Evolutionary conservation across 2,329 filamentous ascomycete species (phyloP), one percentile per base, ranked within the genome.

Genomic region (Fusarium buharicum): DNA sequence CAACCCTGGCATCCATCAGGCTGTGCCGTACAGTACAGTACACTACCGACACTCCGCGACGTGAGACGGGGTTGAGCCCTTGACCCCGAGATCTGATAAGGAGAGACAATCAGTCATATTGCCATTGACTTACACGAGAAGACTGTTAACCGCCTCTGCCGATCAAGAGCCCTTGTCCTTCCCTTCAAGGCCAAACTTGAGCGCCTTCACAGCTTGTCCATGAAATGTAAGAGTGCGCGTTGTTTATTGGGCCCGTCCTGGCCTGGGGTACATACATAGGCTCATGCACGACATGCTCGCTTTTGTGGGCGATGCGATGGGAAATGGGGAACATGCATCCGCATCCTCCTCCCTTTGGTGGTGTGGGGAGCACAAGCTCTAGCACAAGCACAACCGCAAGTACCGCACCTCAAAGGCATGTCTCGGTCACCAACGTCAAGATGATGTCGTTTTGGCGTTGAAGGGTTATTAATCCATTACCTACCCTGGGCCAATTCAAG

Each of bases 281-380:
- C 52, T 64, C 52, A 66, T 64, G 62, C 62, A 64, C 62, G 64
- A 59, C 62, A 64, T 64, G 62, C 49, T 62, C 57, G 62, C 62
- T 58, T 59, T 59, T 65, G 62, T 62, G 62, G 56, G 65, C 45
- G 27, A 45, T 14, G 14, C 5, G 22, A 64, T 24, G 22, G 30
- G 39, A 31, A 61, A 56, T 45, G 33, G 40, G 41, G 18, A 49
- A 61, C 20, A 33, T 48, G 33, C 17, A 31, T 18, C 55, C 34
- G 20, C 12, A 33, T 33, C 13, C 13, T 50, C 37, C 31, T 20
- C 22, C 27, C 20, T 37, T 49, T 47, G 62, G 62, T 64, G 62
- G 62, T 64, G 62, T 64, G 62, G 62, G 3, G 62, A 64, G 45
- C 24, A 6, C 14, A 24, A 24, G 22, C 22, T 3, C 22, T 7